phyloP scores from a whole-genome alignment of 2,329 filamentous ascomycete genomes.

The Fusarium oligoseptatum region DNA sequence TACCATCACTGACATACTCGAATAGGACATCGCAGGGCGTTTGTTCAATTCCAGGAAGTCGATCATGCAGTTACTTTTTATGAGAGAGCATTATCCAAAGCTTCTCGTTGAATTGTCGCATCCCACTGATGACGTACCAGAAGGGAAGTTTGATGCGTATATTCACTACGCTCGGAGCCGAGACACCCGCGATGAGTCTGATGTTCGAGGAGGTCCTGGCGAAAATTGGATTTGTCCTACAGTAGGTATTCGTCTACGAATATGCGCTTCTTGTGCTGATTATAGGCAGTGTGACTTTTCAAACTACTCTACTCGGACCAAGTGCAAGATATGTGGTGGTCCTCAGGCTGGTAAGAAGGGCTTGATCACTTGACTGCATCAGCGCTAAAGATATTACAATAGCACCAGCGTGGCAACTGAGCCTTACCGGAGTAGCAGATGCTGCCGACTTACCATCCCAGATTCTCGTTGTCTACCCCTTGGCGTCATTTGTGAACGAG shows the following conservation, averaged over 20 bases:
- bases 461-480: slow-evolving; percentile 79
- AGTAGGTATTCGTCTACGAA: slow-evolving; percentile 41
- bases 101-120: slow-evolving; percentile 53
- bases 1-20: slow-evolving; percentile 24
- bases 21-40: slow-evolving; percentile 57
- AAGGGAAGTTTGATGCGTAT: slow-evolving; percentile 54
- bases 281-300: slow-evolving; percentile 53
- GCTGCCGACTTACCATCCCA: slow-evolving; percentile 74
- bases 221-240: slow-evolving; percentile 54
- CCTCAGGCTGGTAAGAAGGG: slow-evolving; percentile 48
- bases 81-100: slow-evolving; percentile 59
- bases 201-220: slow-evolving; percentile 35
- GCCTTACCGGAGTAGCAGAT: slow-evolving; percentile 63
- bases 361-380: background rate
- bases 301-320: slow-evolving; percentile 55
- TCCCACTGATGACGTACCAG: slow-evolving; percentile 55
- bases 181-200: slow-evolving; percentile 50
- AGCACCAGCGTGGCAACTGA: slow-evolving; percentile 51
- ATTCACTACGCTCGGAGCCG: slow-evolving; percentile 58
- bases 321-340: slow-evolving; percentile 56
- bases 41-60: slow-evolving; percentile 58
- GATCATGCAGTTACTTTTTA: slow-evolving; percentile 58
- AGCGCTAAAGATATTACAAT: slow-evolving; percentile 1
- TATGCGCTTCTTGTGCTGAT: slow-evolving; percentile 29
- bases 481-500: slow-evolving; percentile 79